Evolutionary conservation across 2,329 filamentous ascomycete genomes (phyloP).

Genomic region (Sodiomyces alkalinus): DNA sequence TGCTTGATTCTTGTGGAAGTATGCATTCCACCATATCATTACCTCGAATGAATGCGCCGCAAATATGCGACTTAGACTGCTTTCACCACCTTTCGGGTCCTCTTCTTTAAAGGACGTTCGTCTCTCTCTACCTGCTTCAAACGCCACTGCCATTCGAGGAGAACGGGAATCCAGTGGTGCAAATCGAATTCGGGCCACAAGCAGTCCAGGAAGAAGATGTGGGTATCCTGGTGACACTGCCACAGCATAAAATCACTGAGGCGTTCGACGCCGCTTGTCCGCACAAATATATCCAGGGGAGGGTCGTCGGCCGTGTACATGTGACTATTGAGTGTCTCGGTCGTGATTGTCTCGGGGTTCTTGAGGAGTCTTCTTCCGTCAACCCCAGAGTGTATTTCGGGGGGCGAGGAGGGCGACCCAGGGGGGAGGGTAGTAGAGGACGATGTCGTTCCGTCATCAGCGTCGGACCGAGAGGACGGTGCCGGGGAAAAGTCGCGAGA

Average conservation of each 20-base stretch:
- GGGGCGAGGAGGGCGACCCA: constrained; percentile 26
- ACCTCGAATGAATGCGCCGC: too few relatives aligned
- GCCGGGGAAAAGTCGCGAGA: constrained; percentile 30
- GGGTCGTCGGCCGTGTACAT: constrained; percentile 79
- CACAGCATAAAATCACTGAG: constrained; percentile 98
- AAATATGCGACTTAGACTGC: background rate
- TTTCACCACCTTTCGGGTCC: constrained; percentile 4
- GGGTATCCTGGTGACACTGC: constrained; percentile 88
- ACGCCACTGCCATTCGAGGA: constrained; percentile 76
- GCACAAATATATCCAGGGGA: constrained; percentile 77
- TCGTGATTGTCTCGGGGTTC: constrained; percentile 78
- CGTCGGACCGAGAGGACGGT: constrained; percentile 27
- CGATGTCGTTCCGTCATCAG: constrained; percentile 35
- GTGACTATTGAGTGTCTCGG: constrained; percentile 67
- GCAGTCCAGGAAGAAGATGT: constrained; percentile 82
- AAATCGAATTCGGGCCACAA: constrained; percentile 95
- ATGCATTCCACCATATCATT: too few relatives aligned
- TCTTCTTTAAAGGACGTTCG: constrained; percentile 22
- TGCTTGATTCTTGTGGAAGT: too few relatives aligned
- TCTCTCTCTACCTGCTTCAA: constrained; percentile 42
- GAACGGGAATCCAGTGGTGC: constrained; percentile 80
- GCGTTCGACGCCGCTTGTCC: constrained; percentile 84
- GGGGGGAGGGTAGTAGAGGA: constrained; percentile 44
- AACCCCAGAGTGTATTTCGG: constrained; percentile 4
- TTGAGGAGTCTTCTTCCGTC: constrained; percentile 2